Evolutionary conservation across 768 basidiomycete species (phyloP).

Genomic region (Phaeotremella fagi): DNA sequence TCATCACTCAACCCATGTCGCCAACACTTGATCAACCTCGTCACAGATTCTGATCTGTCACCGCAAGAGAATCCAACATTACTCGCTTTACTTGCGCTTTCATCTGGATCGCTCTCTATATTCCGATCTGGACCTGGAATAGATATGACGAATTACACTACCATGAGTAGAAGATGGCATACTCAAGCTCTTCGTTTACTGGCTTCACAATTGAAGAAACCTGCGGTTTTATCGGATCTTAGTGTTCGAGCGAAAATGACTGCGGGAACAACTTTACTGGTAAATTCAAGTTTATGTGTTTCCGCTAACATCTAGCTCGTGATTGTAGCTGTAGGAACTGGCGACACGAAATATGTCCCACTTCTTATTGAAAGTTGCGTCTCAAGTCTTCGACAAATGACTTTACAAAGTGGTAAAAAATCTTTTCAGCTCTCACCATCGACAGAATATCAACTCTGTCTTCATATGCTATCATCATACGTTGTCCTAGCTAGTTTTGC

Average conservation of each 20-base stretch:
- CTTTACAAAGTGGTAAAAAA: neutral
- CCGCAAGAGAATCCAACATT: neutral
- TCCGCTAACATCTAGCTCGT: neutral
- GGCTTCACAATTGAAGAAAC: neutral
- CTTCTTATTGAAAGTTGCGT: neutral
- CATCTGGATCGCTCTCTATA: neutral
- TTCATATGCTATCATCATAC: neutral
- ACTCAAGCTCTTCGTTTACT: neutral
- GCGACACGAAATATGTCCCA: neutral
- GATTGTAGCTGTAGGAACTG: neutral
- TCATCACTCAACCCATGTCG: neutral
- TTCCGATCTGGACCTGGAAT: neutral
- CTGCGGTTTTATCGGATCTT: neutral
- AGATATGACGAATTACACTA: neutral
- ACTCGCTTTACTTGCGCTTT: neutral
- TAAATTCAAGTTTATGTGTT: neutral
- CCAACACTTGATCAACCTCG: neutral
- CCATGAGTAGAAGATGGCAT: too few species aligned
- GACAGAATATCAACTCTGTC: neutral
- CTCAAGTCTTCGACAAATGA: neutral
- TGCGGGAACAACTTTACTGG: neutral
- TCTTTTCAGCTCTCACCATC: neutral
- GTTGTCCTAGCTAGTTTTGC: neutral
- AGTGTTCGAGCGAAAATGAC: neutral
- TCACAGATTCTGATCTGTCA: neutral